Base-by-base conservation (phyloP, 1,284 basidiomycete species). In the Bjerkandera adusta region DNA sequence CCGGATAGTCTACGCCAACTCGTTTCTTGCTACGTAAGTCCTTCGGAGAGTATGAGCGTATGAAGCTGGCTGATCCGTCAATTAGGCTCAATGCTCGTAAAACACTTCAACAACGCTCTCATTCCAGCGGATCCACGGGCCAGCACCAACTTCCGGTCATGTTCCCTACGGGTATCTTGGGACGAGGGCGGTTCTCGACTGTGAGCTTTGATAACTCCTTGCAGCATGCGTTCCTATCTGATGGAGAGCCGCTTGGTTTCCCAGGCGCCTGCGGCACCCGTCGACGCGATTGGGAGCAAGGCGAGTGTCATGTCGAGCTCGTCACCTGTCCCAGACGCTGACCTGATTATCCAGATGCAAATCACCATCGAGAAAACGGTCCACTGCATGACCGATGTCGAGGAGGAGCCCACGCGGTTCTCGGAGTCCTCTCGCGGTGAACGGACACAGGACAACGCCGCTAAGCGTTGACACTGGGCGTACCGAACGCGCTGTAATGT, bases 1-100 rank as follows among this genome's bases (percentile, higher is more conserved):
- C 15, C 34, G 5, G 3, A 4, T 47, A 72, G 70, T 71, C 3
- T 73, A 72, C 52, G 68, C 69, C 13, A 72, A 71, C 49, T 71
- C 71, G 2, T 58, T 72, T 20, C 58, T 73, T 7, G 68, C 69
- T 39, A 69, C 68, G 69, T 70, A 55, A 50, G 68, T 50, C 16
- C 39, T 20, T 16, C 13, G 13, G 4, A n/a, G 12, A 24, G 27
- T 18, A 38, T 26, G 24, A 21, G 22, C 22, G 20, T 15, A 22
- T 24, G 32, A 7, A 15, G 20, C 5, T 24, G 15, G 4, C 10
- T n/a, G n/a, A n/a, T n/a, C n/a, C n/a, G 20, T 44, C n/a, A 1
- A n/a, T 7, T 43, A 64, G 62, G 30, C 57, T 66, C 18, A 66
- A 65, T 49, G 57, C 63, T 24, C 58, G 64, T 30, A 57, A 57